Conservation (phyloP, 805 yeast species). For the Maudiozyma barnettii region DNA sequence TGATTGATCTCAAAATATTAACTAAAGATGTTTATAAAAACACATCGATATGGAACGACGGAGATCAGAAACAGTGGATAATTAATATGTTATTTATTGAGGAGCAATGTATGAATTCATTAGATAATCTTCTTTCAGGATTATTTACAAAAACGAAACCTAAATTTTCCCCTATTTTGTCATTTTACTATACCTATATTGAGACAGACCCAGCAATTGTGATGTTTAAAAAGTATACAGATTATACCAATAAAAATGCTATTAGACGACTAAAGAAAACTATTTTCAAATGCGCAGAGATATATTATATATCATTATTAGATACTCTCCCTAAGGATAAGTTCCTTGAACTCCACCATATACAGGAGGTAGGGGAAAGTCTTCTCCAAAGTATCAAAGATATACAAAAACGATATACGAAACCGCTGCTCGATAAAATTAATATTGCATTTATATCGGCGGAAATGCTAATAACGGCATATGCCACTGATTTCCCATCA, state of each 20-base stretch:
- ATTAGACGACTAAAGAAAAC: constrained; percentile 31
- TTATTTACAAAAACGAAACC: constrained; percentile 43
- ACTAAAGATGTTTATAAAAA: constrained; percentile 16
- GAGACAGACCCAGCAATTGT: constrained; percentile 36
- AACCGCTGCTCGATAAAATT: constrained; percentile 51
- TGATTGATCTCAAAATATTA: constrained; percentile 20
- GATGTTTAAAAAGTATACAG: constrained; percentile 9
- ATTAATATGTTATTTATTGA: constrained; percentile 38
- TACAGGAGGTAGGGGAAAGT: constrained; percentile 46
- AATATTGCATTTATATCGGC: constrained; percentile 43
- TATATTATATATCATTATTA: constrained; percentile 35
- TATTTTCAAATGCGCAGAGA: constrained; percentile 34
- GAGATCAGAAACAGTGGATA: constrained; percentile 45
- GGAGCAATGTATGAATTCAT: constrained; percentile 36
- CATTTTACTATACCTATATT: constrained; percentile 41
- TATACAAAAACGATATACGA: constrained; percentile 50
- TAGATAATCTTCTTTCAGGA: constrained; percentile 35
- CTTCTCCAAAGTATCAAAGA: constrained; percentile 41
- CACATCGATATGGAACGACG: constrained; percentile 31
- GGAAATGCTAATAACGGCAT: constrained; percentile 40
- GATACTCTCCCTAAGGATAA: constrained; percentile 50
- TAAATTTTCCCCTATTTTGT: constrained; percentile 44
- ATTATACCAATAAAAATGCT: constrained; percentile 30
- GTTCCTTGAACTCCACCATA: constrained; percentile 43
- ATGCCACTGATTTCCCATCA: constrained; percentile 43